Evolutionary conservation across 2,329 filamentous ascomycete genomes (phyloP), one percentile per base, ranked within the genome.

Genomic region (Leptodontidium sp.): DNA sequence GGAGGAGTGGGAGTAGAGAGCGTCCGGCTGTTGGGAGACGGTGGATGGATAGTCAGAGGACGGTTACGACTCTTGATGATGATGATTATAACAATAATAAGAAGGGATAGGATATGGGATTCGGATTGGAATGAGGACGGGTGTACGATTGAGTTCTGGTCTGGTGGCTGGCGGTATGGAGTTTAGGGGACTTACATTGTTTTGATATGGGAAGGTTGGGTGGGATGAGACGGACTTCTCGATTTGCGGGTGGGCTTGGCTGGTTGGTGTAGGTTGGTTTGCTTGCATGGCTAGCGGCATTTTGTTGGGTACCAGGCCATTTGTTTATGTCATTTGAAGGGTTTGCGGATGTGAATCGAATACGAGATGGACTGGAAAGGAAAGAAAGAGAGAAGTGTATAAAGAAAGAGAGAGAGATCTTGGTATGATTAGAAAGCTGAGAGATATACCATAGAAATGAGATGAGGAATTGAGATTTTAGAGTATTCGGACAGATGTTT

Each of bases 11-110:
- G 21, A 66, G 59, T 64, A n/a, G 35, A 11, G 67, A 68, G 62
- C 55, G 71, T 49, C 71, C 70, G 29, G 53, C 43, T 38, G 53
- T 68, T 8, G 61, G 43, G 32, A 70, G 71, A 64, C 68, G 70
- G 35, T 68, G 68, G 69, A 64, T 29, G 47, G 71, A 72, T 57
- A 70, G 66, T 59, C 64, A 70, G 61, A 72, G 58, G 50, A 73
- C 71, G 32, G 61, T 74, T 61, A 73, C 69, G 24, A 43, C 47
- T 40, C 24, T n/a, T 52, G 59, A 62, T 32, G 58, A 32, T 35
- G 58, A 52, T 11, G 49, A 29, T 43, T 35, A 40, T 26, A 50
- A 15, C 1, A 21, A 14, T n/a, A 21, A 14, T n/a, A 57, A 38
- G 52, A 35, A n/a, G 9, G 29, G 52, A 35, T 57, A 21, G 45